phyloP scores from a whole-genome alignment of 1,284 basidiomycete genomes.

The Fomitopsis schrenkii region DNA sequence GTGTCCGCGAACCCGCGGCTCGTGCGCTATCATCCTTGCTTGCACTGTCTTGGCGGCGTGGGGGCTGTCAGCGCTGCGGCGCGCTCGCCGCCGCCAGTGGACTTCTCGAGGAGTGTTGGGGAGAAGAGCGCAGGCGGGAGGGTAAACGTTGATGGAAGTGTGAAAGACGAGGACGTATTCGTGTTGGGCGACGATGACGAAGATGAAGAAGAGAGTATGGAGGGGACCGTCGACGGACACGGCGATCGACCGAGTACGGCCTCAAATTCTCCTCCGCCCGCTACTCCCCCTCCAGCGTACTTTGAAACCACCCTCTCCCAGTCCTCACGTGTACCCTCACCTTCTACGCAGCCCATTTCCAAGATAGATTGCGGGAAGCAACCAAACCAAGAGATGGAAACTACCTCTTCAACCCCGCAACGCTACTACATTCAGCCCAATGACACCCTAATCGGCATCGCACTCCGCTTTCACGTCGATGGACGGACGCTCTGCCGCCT shows the following conservation, averaged over 20 bases:
- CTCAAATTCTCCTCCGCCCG: constrained; percentile 1
- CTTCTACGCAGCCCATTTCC: too few relatives aligned
- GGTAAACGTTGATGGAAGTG: constrained; percentile 47
- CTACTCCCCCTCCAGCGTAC: constrained; percentile 9
- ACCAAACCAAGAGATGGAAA: neutral
- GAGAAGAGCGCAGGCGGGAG: neutral
- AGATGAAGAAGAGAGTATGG: constrained; percentile 33
- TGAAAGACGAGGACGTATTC: constrained; percentile 58
- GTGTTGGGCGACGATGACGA: constrained; percentile 60
- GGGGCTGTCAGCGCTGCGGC: constrained; percentile 32
- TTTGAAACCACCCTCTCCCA: neutral
- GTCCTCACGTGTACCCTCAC: neutral
- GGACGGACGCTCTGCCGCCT: constrained; percentile 54
- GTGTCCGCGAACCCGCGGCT: constrained; percentile 53
- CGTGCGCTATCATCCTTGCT: constrained; percentile 58
- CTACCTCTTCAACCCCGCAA: neutral
- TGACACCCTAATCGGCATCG: constrained; percentile 67
- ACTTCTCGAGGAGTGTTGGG: neutral
- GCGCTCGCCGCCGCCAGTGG: constrained; percentile 13
- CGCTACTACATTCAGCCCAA: constrained; percentile 53
- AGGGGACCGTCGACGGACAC: neutral
- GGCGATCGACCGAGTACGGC: neutral
- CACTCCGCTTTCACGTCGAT: constrained; percentile 55
- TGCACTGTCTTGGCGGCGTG: constrained; percentile 58
- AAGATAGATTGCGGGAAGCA: neutral